Percentiles rank a stretch among this genome's conserved stretches.
phyloP scores from a whole-genome alignment of 495 filamentous ascomycete species.

The Lindgomyces ingoldianus region DNA sequence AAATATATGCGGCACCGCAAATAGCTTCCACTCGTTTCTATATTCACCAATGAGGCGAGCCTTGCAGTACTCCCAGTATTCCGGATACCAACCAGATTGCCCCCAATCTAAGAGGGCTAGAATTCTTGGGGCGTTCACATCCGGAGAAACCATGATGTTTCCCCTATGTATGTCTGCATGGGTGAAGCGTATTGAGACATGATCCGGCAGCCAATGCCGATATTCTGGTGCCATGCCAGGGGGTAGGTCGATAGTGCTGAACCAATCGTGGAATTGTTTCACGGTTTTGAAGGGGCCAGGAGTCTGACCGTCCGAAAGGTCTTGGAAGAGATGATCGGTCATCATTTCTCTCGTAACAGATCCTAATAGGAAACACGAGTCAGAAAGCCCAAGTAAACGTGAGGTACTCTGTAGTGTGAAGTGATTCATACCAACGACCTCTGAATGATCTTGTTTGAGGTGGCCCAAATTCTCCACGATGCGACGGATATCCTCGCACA shows the following conservation, averaged over 20 bases:
- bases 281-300: conserved; percentile 49
- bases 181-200: conserved; percentile 49
- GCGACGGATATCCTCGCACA: conserved; percentile 44
- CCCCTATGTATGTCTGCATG: conserved; percentile 51
- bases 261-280: conserved; percentile 52
- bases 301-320: too few species aligned
- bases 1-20: too few species aligned
- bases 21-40: conserved; percentile 12
- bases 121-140: conserved; percentile 37
- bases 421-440: conserved; percentile 43
- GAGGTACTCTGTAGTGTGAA: too few species aligned
- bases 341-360: conserved; percentile 42
- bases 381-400: background rate
- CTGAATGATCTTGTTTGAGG: conserved; percentile 43
- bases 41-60: conserved; percentile 30
- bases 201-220: conserved; percentile 47
- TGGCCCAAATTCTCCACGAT: conserved; percentile 41
- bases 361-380: conserved; percentile 14
- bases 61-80: conserved; percentile 54
- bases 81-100: conserved; percentile 53
- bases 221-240: conserved; percentile 39
- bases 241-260: conserved; percentile 40
- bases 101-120: conserved; percentile 53
- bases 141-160: conserved; percentile 50
- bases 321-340: too few species aligned